Evolutionary conservation across 2,329 filamentous ascomycete genomes (phyloP), one percentile per base, ranked within the genome.

Genomic region (Trichoderma sp.): DNA sequence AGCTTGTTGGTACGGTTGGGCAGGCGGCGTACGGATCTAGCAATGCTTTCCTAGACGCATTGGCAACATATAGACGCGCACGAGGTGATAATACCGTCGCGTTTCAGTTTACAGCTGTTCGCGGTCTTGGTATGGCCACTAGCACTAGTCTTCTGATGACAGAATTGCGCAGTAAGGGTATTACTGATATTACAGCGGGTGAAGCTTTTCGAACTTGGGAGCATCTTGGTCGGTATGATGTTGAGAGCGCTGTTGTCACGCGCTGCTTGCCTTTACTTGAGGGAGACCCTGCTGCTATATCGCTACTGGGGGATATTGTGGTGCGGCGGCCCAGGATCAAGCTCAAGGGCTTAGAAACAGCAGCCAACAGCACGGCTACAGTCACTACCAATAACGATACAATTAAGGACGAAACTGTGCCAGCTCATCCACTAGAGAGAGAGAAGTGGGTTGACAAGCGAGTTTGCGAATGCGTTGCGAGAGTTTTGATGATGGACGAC

Each of bases 111-210:
- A 68, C 10, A 51, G 68, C n/a, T 66, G 64, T 63, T 6, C 58
- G 70, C 4, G 63, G 59, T 3, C 39, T 61, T 26, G 64, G 68
- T 51, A 71, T 71, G 70, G 70, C 21, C 11, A 39, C 63, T 26
- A 59, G 61, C 32, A 70, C 68, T 6, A 68, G 68, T 4, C 65
- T 68, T 51, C 32, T 71, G 5, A 68, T 49, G 2, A 52, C 63
- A 3, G 70, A 71, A 39, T 52, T 71, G 3, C 56, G 69, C 16
- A 69, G 68, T 43, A 69, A 68, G 59, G 70, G 70, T 16, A 69
- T 71, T 24, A 69, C 70, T 2, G 68, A 71, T 21, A 58, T 71
- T 69, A 67, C 70, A 21, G 13, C 37, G 28, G 64, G 68, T 11
- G 64, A 71, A 26, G 70, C 70, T 2, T 71, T 71, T 39, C 30